phyloP scores from a whole-genome alignment of 805 yeast species.

The Yarrowia sp. region DNA sequence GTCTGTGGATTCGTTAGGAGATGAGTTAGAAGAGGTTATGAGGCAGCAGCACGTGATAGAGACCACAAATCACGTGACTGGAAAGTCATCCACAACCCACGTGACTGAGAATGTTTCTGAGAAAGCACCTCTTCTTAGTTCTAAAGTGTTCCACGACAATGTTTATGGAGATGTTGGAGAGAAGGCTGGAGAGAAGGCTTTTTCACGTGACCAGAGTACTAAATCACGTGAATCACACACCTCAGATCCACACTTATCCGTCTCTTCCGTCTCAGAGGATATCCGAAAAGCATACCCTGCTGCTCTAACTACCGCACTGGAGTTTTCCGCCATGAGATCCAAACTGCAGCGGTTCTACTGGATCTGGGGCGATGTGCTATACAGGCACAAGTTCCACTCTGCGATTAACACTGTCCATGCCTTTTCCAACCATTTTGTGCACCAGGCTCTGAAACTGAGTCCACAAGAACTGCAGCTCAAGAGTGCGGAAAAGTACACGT shows the following conservation, averaged over 20 bases:
- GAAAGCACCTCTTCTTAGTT: not conserved
- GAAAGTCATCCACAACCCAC: no score
- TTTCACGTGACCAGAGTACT: no score
- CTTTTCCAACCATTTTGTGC: slow-evolving; percentile 43
- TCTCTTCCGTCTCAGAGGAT: slow-evolving; percentile 6
- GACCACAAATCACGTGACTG: not conserved
- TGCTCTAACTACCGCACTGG: slow-evolving; percentile 31
- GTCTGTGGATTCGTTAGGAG: slow-evolving; percentile 32
- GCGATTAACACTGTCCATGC: slow-evolving; percentile 36
- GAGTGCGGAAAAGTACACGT: slow-evolving; percentile 43
- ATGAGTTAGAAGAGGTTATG: slow-evolving; percentile 2
- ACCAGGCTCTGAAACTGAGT: slow-evolving; percentile 37
- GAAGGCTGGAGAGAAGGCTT: no score
- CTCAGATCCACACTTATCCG: no score
- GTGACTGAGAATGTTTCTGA: no score
- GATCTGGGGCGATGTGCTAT: slow-evolving; percentile 26
- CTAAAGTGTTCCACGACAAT: not conserved
- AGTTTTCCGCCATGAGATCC: slow-evolving; percentile 27
- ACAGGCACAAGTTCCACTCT: slow-evolving; percentile 36
- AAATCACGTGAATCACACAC: not conserved
- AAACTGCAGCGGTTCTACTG: slow-evolving; percentile 30
- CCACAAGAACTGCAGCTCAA: slow-evolving; percentile 23
- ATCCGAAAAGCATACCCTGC: slow-evolving; percentile 27
- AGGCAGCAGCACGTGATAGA: not conserved
- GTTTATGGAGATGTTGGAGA: not conserved